A percentile compares a stretch with the other conserved stretches of the same genome.
phyloP scores from a whole-genome alignment of 352 stramenopile species.

The Pythium guiyangense region DNA sequence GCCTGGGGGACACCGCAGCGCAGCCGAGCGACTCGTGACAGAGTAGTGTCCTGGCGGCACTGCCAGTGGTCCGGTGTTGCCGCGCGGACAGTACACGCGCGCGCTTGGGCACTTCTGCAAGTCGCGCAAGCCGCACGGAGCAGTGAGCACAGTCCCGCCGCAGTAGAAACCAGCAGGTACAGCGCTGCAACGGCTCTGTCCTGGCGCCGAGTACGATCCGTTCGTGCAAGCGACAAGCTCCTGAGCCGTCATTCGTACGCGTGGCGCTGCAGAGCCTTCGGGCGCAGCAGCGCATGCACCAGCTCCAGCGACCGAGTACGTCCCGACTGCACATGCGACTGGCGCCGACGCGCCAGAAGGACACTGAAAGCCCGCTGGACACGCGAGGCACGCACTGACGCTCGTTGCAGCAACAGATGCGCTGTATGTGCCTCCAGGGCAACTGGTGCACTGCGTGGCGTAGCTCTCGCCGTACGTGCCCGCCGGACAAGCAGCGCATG shows the following conservation, averaged over 20 bases:
- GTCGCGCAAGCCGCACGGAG: constrained; percentile 27
- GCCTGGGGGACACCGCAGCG: constrained; percentile 38
- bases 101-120: constrained; percentile 30
- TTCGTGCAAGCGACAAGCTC: constrained; percentile 39
- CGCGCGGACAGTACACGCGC: constrained; percentile 40
- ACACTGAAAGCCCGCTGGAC: constrained; percentile 43
- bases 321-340: constrained; percentile 27
- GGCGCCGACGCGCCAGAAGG: constrained; percentile 13
- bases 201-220: constrained; percentile 48
- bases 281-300: constrained; percentile 30
- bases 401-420: constrained; percentile 19
- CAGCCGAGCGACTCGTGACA: constrained; percentile 29
- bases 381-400: constrained; percentile 26
- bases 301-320: constrained; percentile 29
- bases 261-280: constrained; percentile 30
- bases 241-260: constrained; percentile 20
- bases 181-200: constrained; percentile 32
- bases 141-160: not conserved
- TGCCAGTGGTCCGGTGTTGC: constrained; percentile 25
- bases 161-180: constrained; percentile 47
- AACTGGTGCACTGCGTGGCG: constrained; percentile 26
- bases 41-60: constrained; percentile 47
- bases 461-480: constrained; percentile 34
- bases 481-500: constrained; percentile 28
- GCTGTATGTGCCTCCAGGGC: constrained; percentile 45